Evolutionary conservation across 306 rosid species (phyloP), one percentile per base, ranked within the genome.

Genomic region (Gillenia trifoliata): DNA sequence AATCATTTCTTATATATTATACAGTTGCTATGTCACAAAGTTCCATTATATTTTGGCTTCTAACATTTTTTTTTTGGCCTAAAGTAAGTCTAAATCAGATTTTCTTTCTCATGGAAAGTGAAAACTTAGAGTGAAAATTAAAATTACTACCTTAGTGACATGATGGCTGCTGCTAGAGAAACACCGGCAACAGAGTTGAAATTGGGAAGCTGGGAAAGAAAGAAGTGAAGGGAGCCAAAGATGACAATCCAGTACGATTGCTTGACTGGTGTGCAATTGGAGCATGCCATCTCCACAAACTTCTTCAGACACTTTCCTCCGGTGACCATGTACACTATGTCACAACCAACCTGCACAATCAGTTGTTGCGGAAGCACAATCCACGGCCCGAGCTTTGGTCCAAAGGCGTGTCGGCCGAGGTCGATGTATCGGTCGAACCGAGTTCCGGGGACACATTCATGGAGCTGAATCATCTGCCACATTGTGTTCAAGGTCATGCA

Each of bases 381-480:
- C 97, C 96, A 94, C 0, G 93, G 97, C 31, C 98, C 98, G 8
- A 91, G 83, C 45, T 86, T 94, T 29, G 83, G 83, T 11, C 98
- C 98, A 50, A 91, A 91, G 34, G 97, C 97, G 59, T 94, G 89
- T 47, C 92, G 82, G 7, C 98, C 97, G 2, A 94, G 91, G 81
- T 94, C 98, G 54, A 91, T 77, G 38, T 91, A 94, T 8, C 97
- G 84, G 31, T 94, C 97, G 3, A 94, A 91, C 1, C 97, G 85
- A 5, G 88, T 92, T 31, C 97, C 98, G 0, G 95, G 93, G 54
- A 94, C 96, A 81, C 97, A 90, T 72, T 94, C 97, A 68, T 94
- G 97, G 73, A 94, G 96, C 67, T 94, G 97, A 68, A 90, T 82
- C 97, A 94, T 91, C 76, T 91, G 98, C 98, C 98, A 90, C 93